Evolutionary conservation across 108 stramenopile genomes (phyloP), one percentile per base, ranked within the genome.

Genomic region (Parietichytrium sp.): DNA sequence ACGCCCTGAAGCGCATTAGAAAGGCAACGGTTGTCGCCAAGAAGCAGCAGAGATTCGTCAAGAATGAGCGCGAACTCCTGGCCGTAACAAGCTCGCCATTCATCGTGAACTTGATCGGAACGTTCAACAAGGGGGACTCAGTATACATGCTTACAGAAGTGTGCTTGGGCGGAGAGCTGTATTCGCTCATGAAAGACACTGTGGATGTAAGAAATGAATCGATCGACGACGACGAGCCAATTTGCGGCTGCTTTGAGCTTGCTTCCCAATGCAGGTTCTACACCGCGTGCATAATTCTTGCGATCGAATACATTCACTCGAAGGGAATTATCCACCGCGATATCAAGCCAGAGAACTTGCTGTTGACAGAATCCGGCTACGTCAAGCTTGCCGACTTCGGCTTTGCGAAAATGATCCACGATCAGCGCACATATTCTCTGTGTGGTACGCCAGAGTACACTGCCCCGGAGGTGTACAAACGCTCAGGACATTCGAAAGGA

Each of bases 401-500:
- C 6, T 79, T 85, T 3, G 79, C 84, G 23, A 18, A 81, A 29
- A 47, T 83, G 81, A 85, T 86, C 25, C 81, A 84, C 26, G 84
- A 84, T 31, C 80, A 87, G 47, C 82, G 86, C 49, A 86, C 79
- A 29, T 83, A 86, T 80, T 86, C 87, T 0, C 85, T 87, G 23
- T 86, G 85, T 27, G 87, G 87, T 15, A 87, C 87, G 79, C 79
- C 84, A 26, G 87, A 86, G 84, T 87, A 87, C 86, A 87, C 86
- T 84, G 87, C 87, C n/a, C 87, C 87, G 29, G 87, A 87, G 54
- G 79, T 87, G 33, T 96, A 98, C 83, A 91, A 97, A 36, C 95
- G 94, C 47, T 91, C 91, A 79, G 97, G 97, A 20, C 97, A 99
- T 88, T 94, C 95, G 86, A 96, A 96, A 84, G 95, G 91, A 55